phyloP scores from a whole-genome alignment of 495 filamentous ascomycete genomes.

The Aspergillus funiculosus region DNA sequence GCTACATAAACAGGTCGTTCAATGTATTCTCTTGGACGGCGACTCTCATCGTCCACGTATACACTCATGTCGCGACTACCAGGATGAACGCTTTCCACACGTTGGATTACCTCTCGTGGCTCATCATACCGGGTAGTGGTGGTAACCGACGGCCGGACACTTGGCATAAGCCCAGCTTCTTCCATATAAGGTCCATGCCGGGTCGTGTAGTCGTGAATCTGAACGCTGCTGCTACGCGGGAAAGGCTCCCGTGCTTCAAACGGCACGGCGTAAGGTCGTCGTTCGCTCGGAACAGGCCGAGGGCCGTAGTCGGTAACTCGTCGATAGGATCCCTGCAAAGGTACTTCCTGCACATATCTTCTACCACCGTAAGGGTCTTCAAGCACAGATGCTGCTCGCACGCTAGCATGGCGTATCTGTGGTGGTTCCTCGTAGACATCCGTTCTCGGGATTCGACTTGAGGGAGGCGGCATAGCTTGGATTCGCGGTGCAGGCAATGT shows the following conservation, averaged over 20 bases:
- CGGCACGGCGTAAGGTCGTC: conserved; percentile 28
- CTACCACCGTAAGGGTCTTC: conserved; percentile 40
- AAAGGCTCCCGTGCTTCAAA: conserved; percentile 34
- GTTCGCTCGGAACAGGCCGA: conserved; percentile 30
- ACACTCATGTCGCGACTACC: conserved; percentile 37
- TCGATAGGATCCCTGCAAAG: conserved; percentile 36
- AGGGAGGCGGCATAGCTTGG: conserved; percentile 50
- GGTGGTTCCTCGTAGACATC: conserved; percentile 38
- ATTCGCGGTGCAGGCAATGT: conserved; percentile 40
- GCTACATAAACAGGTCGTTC: conserved; percentile 38
- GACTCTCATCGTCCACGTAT: conserved; percentile 36
- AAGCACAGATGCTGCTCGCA: conserved; percentile 38
- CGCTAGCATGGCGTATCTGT: conserved; percentile 30
- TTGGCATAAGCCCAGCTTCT: conserved; percentile 43
- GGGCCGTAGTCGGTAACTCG: conserved; percentile 42
- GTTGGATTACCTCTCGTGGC: conserved; percentile 39
- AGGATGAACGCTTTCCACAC: conserved; percentile 49
- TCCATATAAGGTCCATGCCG: conserved; percentile 37
- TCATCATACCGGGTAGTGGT: conserved; percentile 48
- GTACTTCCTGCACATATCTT: conserved; percentile 44
- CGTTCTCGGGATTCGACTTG: conserved; percentile 28
- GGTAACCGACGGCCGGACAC: conserved; percentile 55
- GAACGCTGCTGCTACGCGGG: conserved; percentile 36
- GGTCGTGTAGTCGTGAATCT: conserved; percentile 38
- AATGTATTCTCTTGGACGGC: conserved; percentile 36